These are phyloP conservation scores for Phytophthora gonapodyides DNA, from an alignment of 352 stramenopile genomes.

Conservation along the genomic window DNA sequence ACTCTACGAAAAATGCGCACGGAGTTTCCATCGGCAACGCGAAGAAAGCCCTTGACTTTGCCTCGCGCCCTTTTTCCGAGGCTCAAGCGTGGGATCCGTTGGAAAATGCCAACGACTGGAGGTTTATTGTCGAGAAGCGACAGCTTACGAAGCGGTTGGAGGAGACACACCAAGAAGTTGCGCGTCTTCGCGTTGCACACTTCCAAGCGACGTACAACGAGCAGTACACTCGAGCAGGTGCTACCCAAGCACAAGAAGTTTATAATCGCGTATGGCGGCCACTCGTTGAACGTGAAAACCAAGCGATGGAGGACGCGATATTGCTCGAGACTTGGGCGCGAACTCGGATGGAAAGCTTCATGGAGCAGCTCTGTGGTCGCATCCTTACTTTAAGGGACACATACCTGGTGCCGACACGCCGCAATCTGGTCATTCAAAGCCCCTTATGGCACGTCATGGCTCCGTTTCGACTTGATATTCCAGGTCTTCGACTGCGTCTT, in stretches of 20 bases:
- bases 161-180: conserved; percentile 38
- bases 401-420: conserved; percentile 48
- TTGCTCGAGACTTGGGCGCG: conserved; percentile 38
- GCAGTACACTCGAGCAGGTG: conserved; percentile 43
- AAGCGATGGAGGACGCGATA: conserved; percentile 32
- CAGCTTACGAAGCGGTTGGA: conserved; percentile 49
- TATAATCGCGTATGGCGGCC: conserved; percentile 45
- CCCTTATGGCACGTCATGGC: conserved; percentile 33
- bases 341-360: conserved; percentile 30
- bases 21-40: conserved; percentile 39
- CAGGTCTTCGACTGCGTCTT: conserved; percentile 43
- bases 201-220: conserved; percentile 75
- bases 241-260: conserved; percentile 31
- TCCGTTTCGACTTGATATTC: conserved; percentile 45
- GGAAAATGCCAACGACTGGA: conserved; percentile 85
- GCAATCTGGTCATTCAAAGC: conserved; percentile 52
- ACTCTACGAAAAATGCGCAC: conserved; percentile 28
- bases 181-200: conserved; percentile 49
- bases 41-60: conserved; percentile 56
- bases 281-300: conserved; percentile 22
- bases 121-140: conserved; percentile 65
- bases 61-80: conserved; percentile 55
- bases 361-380: conserved; percentile 42
- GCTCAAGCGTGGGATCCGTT: conserved; percentile 78
- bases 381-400: conserved; percentile 55